These are phyloP conservation scores for Dothistroma septosporum DNA, from an alignment of 2,329 filamentous ascomycete species.

Conservation along the genomic window DNA sequence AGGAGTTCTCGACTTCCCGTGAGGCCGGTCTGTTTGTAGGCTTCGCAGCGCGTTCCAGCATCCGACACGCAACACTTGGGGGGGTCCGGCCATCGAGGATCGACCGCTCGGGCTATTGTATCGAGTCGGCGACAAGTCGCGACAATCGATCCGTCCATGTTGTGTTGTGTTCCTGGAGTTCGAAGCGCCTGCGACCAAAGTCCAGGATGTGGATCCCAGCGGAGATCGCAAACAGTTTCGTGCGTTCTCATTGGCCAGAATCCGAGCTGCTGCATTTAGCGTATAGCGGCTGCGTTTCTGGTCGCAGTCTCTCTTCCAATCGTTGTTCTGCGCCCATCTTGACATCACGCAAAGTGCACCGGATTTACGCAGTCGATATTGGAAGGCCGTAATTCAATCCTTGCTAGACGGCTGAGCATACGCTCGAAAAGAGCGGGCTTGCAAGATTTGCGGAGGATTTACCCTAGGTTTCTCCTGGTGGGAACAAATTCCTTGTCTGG, in stretches of 20 bases:
- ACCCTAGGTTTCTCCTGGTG: neutral
- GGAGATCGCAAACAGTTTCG: neutral
- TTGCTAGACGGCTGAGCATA: neutral
- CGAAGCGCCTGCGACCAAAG: neutral
- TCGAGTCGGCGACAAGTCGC: neutral
- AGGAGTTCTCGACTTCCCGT: neutral
- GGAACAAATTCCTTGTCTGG: neutral
- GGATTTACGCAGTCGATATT: neutral
- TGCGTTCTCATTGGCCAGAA: neutral
- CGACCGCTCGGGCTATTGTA: neutral
- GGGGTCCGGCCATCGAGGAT: neutral
- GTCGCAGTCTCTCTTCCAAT: slow-evolving; percentile 5
- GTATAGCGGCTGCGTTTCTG: neutral
- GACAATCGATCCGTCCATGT: neutral
- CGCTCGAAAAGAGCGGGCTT: neutral
- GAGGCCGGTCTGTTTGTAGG: neutral
- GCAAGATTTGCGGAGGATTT: slow-evolving; percentile 1
- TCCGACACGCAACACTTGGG: neutral
- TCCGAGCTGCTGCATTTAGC: neutral
- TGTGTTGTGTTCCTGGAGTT: neutral
- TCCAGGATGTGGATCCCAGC: neutral
- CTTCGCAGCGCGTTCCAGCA: neutral
- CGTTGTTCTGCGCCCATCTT: neutral
- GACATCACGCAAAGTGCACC: slow-evolving; percentile 6
- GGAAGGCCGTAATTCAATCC: neutral